These are phyloP conservation scores for Geotrichum histeridarum DNA, from an alignment of 1,139 yeast species.

Conservation along the genomic window DNA sequence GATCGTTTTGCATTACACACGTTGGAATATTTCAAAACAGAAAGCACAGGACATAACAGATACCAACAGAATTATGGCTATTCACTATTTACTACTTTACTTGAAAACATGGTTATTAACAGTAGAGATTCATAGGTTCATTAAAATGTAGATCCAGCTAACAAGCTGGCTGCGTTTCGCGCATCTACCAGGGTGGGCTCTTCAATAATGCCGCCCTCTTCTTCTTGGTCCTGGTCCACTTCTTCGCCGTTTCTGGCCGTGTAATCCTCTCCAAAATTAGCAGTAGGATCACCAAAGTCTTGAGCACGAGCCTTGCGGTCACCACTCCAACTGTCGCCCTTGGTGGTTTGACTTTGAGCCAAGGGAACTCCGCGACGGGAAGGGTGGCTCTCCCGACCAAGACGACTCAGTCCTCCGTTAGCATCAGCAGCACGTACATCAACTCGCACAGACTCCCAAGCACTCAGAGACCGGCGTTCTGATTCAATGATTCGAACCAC, in stretches of 20 bases:
- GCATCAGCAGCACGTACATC: conserved; percentile 76
- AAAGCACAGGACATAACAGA: neutral
- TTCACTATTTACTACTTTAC: neutral
- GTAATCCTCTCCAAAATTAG: conserved; percentile 14
- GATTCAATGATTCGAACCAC: conserved; percentile 75
- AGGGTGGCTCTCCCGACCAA: conserved; percentile 65
- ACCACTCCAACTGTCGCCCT: conserved; percentile 62
- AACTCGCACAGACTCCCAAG: conserved; percentile 66
- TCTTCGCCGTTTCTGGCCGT: conserved; percentile 21
- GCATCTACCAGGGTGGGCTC: conserved; percentile 56
- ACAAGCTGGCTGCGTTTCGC: conserved; percentile 69
- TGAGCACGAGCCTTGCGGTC: conserved; percentile 40
- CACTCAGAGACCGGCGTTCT: conserved; percentile 73
- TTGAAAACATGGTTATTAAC: neutral
- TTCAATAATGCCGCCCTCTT: conserved; percentile 22
- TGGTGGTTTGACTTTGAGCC: conserved; percentile 46
- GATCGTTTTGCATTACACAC: neutral
- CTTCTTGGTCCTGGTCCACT: conserved; percentile 26
- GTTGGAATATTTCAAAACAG: neutral
- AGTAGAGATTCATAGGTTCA: neutral
- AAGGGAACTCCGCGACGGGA: conserved; percentile 27
- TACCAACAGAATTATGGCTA: no score
- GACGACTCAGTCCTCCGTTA: conserved; percentile 73
- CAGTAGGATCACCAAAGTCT: conserved; percentile 31
- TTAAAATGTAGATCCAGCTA: conserved; percentile 72